These are phyloP conservation scores for Pilaira anomala DNA, from an alignment of 192 early-diverging fungal genomes.

Conservation along the genomic window DNA sequence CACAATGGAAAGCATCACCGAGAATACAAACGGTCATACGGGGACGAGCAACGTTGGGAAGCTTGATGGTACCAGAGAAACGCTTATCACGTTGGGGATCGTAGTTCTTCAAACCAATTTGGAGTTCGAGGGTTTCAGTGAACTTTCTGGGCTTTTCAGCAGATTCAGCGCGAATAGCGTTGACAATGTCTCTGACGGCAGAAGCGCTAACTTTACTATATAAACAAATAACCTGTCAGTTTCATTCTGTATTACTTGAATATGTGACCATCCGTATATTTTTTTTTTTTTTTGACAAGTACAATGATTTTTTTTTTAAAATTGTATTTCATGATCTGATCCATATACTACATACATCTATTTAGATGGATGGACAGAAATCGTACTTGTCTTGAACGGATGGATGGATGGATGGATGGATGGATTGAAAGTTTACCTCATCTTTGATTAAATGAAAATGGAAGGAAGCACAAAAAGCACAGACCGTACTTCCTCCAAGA, in stretches of 20 bases:
- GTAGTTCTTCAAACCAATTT: conserved; percentile 99
- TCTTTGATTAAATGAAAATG: conserved; percentile 15
- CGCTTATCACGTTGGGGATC: conserved; percentile 99
- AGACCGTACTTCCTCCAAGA: background rate
- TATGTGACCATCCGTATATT: no score
- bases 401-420: conserved; percentile 24
- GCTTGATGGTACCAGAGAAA: conserved; percentile 94
- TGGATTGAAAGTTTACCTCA: conserved; percentile 30
- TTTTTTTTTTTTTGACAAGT: no score
- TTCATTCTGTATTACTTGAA: no score
- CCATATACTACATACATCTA: no score
- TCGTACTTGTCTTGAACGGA: background rate
- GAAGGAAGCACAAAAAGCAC: conserved; percentile 16
- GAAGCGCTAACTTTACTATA: conserved; percentile 82
- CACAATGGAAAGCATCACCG: conserved; percentile 94
- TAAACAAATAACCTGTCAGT: background rate
- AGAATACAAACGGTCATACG: conserved; percentile 93
- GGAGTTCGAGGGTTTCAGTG: conserved; percentile 94
- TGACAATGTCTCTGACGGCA: conserved; percentile 82
- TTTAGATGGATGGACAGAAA: conserved; percentile 18
- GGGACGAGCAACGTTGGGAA: conserved; percentile 93
- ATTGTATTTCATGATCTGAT: background rate
- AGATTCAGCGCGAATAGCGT: conserved; percentile 65
- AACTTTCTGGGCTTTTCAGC: conserved; percentile 95
- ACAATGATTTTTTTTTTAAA: background rate